Evolutionary conservation across 2,329 filamentous ascomycete genomes (phyloP).

Genomic region (Aschersonia sp.): DNA sequence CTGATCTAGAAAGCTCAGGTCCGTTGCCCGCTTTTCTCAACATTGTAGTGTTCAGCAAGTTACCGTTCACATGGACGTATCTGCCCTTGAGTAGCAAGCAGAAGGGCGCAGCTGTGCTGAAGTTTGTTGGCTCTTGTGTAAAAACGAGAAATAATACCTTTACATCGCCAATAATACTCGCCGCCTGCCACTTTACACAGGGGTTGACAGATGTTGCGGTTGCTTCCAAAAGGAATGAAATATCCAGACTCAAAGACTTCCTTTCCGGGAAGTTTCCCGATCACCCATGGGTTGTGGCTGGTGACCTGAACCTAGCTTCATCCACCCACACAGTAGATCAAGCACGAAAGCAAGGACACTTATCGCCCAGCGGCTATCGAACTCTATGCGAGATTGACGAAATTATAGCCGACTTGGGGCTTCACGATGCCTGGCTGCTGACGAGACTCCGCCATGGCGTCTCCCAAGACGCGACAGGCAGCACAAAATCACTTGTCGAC

Average conservation of each 20-base stretch:
- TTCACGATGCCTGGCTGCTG: constrained; percentile 38
- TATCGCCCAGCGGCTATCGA: constrained; percentile 32
- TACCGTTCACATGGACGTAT: constrained; percentile 39
- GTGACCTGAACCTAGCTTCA: constrained; percentile 51
- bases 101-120: constrained; percentile 40
- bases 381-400: constrained; percentile 31
- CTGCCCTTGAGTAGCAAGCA: constrained; percentile 39
- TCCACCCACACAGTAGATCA: constrained; percentile 39
- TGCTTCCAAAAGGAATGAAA: constrained; percentile 38
- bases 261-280: constrained; percentile 24
- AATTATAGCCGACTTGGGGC: constrained; percentile 26
- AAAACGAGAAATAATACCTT: constrained; percentile 8
- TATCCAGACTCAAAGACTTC: constrained; percentile 33
- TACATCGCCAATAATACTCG: constrained; percentile 29
- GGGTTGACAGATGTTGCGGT: constrained; percentile 46
- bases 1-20: constrained; percentile 24
- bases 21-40: constrained; percentile 48
- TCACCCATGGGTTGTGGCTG: constrained; percentile 41
- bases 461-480: constrained; percentile 13
- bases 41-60: constrained; percentile 42
- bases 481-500: constrained; percentile 15
- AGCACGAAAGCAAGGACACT: constrained; percentile 34
- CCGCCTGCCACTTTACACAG: constrained; percentile 45
- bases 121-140: constrained; percentile 15
- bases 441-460: constrained; percentile 28